phyloP scores from a whole-genome alignment of 495 filamentous ascomycete genomes.

The Bacidia gigantensis region DNA sequence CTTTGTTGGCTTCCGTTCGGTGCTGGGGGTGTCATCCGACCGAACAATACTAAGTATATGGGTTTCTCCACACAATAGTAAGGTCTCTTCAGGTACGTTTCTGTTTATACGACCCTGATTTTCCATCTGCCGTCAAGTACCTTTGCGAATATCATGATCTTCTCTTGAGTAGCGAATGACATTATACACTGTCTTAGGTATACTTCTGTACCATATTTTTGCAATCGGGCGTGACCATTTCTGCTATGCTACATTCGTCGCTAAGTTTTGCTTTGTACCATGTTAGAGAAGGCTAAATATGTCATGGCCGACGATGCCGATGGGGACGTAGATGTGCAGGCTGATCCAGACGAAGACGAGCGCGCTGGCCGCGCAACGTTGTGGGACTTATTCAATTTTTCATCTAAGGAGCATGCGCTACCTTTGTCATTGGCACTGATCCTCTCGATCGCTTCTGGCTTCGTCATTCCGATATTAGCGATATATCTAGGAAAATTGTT shows the following conservation, averaged over 20 bases:
- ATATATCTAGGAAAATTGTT: slow-evolving; percentile 68
- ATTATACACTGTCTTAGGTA: not conserved
- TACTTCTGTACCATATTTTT: not conserved
- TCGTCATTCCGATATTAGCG: slow-evolving; percentile 48
- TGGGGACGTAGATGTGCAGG: slow-evolving; percentile 7
- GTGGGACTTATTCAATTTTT: slow-evolving; percentile 59
- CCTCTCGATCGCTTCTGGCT: slow-evolving; percentile 46
- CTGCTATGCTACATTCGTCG: too few species aligned
- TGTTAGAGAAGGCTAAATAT: slow-evolving; percentile 1
- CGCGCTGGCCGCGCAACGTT: slow-evolving; percentile 24
- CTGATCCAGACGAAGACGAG: slow-evolving; percentile 12
- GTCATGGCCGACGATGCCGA: slow-evolving; percentile 16
- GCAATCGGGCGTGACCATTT: too few species aligned
- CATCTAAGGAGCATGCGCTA: slow-evolving; percentile 43
- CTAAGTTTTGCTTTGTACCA: not conserved
- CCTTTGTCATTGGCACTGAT: slow-evolving; percentile 37
- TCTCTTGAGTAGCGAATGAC: not conserved
- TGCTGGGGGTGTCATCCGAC: too few species aligned
- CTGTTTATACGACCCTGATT: too few species aligned
- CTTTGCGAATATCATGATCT: not conserved
- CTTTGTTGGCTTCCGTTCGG: too few species aligned
- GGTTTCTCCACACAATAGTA: slow-evolving; percentile 11
- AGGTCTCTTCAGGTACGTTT: not conserved
- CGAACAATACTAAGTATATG: too few species aligned
- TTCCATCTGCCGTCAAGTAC: too few species aligned